Conservation (phyloP, 2,329 filamentous ascomycete species). For the Periconia digitata region DNA sequence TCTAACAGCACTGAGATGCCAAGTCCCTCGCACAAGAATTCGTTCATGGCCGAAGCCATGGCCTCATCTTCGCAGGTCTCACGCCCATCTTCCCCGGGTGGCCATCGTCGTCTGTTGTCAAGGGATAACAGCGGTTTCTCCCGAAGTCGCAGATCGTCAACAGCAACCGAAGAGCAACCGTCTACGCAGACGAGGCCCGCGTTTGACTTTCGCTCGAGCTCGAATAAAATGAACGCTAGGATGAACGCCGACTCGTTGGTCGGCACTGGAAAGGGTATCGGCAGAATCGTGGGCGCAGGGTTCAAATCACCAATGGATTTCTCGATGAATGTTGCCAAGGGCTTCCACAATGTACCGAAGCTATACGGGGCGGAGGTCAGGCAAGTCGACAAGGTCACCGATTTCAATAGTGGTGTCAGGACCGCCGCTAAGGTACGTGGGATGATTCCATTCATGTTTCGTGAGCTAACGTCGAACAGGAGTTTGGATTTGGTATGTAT, state of each 20-base stretch:
- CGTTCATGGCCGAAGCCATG: constrained; percentile 38
- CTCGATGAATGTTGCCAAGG: constrained; percentile 77
- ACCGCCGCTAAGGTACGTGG: constrained; percentile 68
- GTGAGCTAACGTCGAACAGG: constrained; percentile 42
- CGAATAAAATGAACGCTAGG: not conserved
- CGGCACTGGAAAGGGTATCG: constrained; percentile 67
- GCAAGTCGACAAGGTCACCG: constrained; percentile 76
- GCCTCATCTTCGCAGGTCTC: constrained; percentile 31
- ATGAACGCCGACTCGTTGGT: constrained; percentile 58
- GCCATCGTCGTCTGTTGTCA: constrained; percentile 8
- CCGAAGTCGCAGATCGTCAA: constrained; percentile 11
- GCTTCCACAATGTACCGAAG: constrained; percentile 84
- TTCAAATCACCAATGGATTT: constrained; percentile 84
- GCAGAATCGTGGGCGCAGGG: constrained; percentile 72
- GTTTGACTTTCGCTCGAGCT: not conserved
- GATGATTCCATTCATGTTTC: not conserved
- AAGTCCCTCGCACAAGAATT: constrained; percentile 17
- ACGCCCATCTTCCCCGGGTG: constrained; percentile 28
- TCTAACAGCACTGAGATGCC: constrained; percentile 1
- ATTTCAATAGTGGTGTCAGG: constrained; percentile 71
- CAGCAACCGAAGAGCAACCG: constrained; percentile 19
- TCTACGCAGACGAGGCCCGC: constrained; percentile 18
- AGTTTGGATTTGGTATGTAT: constrained; percentile 75
- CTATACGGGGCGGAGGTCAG: constrained; percentile 84
- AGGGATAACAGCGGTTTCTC: not conserved